A percentile compares a stretch with the other conserved stretches of the same genome.
Conservation (phyloP, 768 basidiomycete genomes). For the Baorangia bicolor region DNA sequence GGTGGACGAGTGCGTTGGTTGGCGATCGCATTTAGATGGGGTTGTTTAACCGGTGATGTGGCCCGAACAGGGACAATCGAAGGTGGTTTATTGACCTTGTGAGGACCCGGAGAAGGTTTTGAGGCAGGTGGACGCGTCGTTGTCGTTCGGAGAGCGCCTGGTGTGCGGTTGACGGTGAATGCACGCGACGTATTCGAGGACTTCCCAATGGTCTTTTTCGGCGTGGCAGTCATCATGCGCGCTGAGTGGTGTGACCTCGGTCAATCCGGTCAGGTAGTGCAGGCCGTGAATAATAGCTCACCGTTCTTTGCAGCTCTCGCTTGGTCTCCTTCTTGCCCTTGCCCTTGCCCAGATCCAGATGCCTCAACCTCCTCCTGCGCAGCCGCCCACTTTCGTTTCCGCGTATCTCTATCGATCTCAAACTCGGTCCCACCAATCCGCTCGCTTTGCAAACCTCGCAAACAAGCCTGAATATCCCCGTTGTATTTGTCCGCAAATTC, state of each 20-base stretch:
- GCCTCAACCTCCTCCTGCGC: conserved; percentile 53
- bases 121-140: conserved; percentile 28
- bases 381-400: conserved; percentile 78
- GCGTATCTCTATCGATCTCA: conserved; percentile 63
- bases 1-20: conserved; percentile 42
- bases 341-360: conserved; percentile 30
- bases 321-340: conserved; percentile 14
- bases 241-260: conserved; percentile 31
- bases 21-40: conserved; percentile 7
- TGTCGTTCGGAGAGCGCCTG: conserved; percentile 35
- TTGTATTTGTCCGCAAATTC: conserved; percentile 79
- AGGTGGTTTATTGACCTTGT: conserved; percentile 31
- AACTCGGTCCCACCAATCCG: conserved; percentile 50
- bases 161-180: conserved; percentile 42
- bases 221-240: conserved; percentile 47
- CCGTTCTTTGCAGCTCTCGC: conserved; percentile 58
- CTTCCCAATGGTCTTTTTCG: conserved; percentile 46
- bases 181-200: conserved; percentile 47
- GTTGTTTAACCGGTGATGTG: conserved; percentile 54
- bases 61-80: conserved; percentile 35
- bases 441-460: conserved; percentile 68
- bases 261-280: background rate
- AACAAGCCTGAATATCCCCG: conserved; percentile 69
- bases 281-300: conserved; percentile 19
- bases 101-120: conserved; percentile 36